These are phyloP conservation scores for Paramecium sonneborni DNA, from an alignment of 73 alveolate genomes.

Conservation along the genomic window DNA sequence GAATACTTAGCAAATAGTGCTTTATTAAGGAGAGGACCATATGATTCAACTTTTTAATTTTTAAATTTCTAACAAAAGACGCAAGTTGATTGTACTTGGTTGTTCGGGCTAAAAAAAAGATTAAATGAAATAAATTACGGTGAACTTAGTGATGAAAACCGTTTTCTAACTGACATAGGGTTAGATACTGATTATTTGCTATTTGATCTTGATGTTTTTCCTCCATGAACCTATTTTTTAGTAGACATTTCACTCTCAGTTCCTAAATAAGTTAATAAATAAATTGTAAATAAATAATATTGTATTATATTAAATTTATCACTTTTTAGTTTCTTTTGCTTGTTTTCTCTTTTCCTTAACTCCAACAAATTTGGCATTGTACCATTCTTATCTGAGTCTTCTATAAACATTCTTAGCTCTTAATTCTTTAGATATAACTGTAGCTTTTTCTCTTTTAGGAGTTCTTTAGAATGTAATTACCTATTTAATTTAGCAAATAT, in stretches of 20 bases:
- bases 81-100: neutral
- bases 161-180: neutral
- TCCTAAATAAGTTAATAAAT: neutral
- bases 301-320: neutral
- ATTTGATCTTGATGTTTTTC: conserved; percentile 42
- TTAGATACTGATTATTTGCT: conserved; percentile 8
- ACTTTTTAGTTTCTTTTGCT: neutral
- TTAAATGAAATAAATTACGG: neutral
- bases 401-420: neutral
- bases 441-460: neutral
- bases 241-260: neutral
- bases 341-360: neutral
- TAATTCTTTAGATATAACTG: conserved; percentile 9
- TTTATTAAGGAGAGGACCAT: conserved; percentile 52
- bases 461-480: neutral
- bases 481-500: neutral
- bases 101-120: neutral
- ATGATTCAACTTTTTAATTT: neutral
- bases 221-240: neutral
- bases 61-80: conserved; percentile 50
- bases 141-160: conserved; percentile 32
- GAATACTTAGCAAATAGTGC: conserved; percentile 66
- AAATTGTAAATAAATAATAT: neutral
- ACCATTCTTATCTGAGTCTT: conserved; percentile 33
- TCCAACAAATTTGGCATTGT: conserved; percentile 20